phyloP scores from a whole-genome alignment of 1,284 basidiomycete species.

The Sanghuangporus baumii region DNA sequence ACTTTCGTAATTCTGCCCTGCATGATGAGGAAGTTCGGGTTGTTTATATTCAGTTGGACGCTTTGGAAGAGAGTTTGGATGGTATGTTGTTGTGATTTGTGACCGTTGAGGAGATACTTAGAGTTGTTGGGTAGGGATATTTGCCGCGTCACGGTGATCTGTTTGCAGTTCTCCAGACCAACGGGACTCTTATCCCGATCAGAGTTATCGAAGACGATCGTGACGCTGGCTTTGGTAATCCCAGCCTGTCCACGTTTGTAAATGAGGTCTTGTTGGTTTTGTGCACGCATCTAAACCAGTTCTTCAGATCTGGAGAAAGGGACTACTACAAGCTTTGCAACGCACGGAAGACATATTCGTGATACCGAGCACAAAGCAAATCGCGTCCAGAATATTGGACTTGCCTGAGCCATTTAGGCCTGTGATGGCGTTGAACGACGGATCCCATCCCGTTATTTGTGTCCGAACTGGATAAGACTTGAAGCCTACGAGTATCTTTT shows the following conservation, averaged over 20 bases:
- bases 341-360: constrained; percentile 78
- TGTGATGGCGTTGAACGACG: constrained; percentile 97
- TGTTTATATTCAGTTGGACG: constrained; percentile 99
- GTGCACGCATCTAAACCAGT: constrained; percentile 78
- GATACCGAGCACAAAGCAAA: constrained; percentile 95
- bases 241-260: constrained; percentile 98
- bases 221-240: constrained; percentile 95
- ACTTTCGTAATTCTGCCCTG: constrained; percentile 97
- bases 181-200: constrained; percentile 83
- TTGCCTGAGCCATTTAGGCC: constrained; percentile 94
- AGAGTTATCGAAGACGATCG: constrained; percentile 99
- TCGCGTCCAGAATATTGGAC: constrained; percentile 97
- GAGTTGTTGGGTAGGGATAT: constrained; percentile 90
- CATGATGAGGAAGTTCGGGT: constrained; percentile 99
- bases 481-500: constrained; percentile 54
- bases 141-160: constrained; percentile 98
- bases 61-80: constrained; percentile 95
- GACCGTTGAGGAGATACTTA: constrained; percentile 98
- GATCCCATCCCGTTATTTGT: constrained; percentile 91
- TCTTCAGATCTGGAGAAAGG: neutral
- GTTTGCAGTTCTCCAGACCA: constrained; percentile 77
- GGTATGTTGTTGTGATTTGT: constrained; percentile 85
- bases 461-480: constrained; percentile 97
- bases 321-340: neutral
- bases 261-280: constrained; percentile 96